A percentile compares a stretch with the other conserved stretches of the same genome.
phyloP scores from a whole-genome alignment of 2,329 filamentous ascomycete species.

The Fusarium pseudograminearum region DNA sequence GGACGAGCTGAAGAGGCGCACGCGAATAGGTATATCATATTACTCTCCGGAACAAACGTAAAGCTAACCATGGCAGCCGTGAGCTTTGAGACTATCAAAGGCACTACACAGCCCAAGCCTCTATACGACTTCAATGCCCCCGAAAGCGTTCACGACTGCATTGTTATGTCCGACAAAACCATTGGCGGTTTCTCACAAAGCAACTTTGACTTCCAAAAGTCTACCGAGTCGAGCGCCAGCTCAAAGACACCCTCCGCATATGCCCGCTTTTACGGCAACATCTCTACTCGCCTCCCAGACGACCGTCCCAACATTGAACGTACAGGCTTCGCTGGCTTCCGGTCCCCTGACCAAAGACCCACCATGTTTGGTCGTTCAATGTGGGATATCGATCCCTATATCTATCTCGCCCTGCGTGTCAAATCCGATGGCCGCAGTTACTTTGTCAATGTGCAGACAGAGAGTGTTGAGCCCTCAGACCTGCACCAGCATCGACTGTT shows the following conservation, averaged over 20 bases:
- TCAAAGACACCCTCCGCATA: slow-evolving; percentile 58
- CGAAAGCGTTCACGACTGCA: slow-evolving; percentile 65
- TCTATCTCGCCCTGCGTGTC: slow-evolving; percentile 86
- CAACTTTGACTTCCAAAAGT: slow-evolving; percentile 71
- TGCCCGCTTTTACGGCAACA: slow-evolving; percentile 85
- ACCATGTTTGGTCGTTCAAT: slow-evolving; percentile 88
- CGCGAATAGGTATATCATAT: slow-evolving; percentile 62
- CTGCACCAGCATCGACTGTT: slow-evolving; percentile 94
- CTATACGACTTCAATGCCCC: slow-evolving; percentile 72
- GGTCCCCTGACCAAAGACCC: slow-evolving; percentile 79
- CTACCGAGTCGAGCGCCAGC: background rate
- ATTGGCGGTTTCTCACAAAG: slow-evolving; percentile 88
- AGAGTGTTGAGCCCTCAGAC: slow-evolving; percentile 93
- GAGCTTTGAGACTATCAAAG: slow-evolving; percentile 76
- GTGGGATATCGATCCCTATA: slow-evolving; percentile 92
- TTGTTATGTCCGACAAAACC: slow-evolving; percentile 87
- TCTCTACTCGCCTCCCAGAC: slow-evolving; percentile 85
- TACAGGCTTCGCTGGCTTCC: slow-evolving; percentile 89
- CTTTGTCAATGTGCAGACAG: slow-evolving; percentile 95
- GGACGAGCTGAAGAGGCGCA: slow-evolving; percentile 69
- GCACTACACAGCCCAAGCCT: slow-evolving; percentile 71
- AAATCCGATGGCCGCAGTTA: slow-evolving; percentile 93
- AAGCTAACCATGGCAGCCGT: slow-evolving; percentile 62
- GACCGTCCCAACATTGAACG: slow-evolving; percentile 80
- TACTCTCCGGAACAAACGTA: rapidly evolving